Evolutionary conservation across 176 grass and related monocot species (phyloP), one percentile per base, ranked within the genome.

Genomic region (Aegilops speltoides): DNA sequence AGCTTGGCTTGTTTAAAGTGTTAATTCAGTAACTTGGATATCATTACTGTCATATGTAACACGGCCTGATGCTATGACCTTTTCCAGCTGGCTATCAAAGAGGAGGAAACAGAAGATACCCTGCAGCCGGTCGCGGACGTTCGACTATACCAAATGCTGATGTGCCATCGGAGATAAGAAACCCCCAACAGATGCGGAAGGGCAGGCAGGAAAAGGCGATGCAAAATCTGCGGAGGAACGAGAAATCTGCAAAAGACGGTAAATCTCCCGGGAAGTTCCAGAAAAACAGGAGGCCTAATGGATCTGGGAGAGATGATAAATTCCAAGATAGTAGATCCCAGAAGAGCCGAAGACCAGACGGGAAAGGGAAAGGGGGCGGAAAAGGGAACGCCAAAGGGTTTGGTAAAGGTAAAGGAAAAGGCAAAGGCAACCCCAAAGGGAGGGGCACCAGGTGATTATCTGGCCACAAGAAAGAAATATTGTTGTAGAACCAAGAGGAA

Each of bases 161-260:
- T 7, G 92, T 96, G 29, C 87, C 88, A 37, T 96, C 92, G 5
- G 93, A 98, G 84, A 86, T 94, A 73, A 96, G 93, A 80, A 84
- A 96, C 22, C 88, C 84, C 0, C 79, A 96, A 31, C 97, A 96
- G 72, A 84, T 99, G 87, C 86, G 89, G 66, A 99, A 94, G 87
- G 69, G 77, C 29, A 92, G 97, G 85, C 97, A 96, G 61, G 69
- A 90, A 70, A 94, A 98, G 77, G 90, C 88, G 31, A 77, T 50
- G 26, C 88, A 93, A 76, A 73, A 90, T 73, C 68, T 82, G 3
- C 82, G 63, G 31, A 52, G 94, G 80, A 94, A 98, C 48, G 82
- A 79, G 68, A 98, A 79, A 62, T 72, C 89, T 8, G 38, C 87
- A 0, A 90, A 84, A 26, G 87, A 91, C 0, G 64, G 74, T 19